Evolutionary conservation across 2,329 filamentous ascomycete species (phyloP).

Genomic region (Colletotrichum sansevieriae): DNA sequence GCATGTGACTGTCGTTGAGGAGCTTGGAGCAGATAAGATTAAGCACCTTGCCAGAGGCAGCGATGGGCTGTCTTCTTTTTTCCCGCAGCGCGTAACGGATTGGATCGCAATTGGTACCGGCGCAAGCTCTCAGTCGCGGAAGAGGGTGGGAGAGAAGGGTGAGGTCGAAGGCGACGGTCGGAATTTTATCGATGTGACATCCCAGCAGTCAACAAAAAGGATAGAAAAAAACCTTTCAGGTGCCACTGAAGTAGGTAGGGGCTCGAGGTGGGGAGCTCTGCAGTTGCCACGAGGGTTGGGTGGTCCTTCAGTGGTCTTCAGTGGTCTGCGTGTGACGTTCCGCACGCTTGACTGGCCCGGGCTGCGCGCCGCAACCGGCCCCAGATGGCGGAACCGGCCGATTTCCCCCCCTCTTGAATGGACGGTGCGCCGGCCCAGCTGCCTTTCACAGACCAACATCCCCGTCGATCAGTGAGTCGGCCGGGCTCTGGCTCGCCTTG

Average conservation of each 20-base stretch:
- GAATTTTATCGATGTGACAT: constrained; percentile 32
- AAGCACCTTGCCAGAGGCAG: background rate
- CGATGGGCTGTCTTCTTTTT: constrained; percentile 12
- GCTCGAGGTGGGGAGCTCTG: constrained; percentile 30
- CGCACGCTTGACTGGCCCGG: constrained; percentile 30
- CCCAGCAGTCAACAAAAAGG: constrained; percentile 23
- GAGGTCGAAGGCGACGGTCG: background rate
- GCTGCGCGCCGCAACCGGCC: constrained; percentile 28
- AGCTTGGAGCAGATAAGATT: constrained; percentile 7
- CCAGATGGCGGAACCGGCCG: constrained; percentile 38
- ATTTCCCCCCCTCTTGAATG: constrained; percentile 19
- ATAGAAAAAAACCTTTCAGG: constrained; percentile 31
- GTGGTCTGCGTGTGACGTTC: constrained; percentile 32
- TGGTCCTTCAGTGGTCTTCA: constrained; percentile 1
- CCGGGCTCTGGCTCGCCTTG: constrained; percentile 20
- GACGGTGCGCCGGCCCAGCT: constrained; percentile 29
- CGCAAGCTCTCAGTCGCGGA: constrained; percentile 20
- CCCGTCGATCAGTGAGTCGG: constrained; percentile 29
- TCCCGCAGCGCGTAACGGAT: constrained; percentile 15
- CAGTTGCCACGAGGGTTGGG: constrained; percentile 33
- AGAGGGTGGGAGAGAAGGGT: background rate
- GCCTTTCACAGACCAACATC: constrained; percentile 24
- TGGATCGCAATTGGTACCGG: background rate
- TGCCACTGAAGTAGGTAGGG: constrained; percentile 11
- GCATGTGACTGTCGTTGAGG: constrained; percentile 28